Base-by-base conservation (phyloP, 2,329 filamentous ascomycete genomes). In the Trichoderma cornu-damae region DNA sequence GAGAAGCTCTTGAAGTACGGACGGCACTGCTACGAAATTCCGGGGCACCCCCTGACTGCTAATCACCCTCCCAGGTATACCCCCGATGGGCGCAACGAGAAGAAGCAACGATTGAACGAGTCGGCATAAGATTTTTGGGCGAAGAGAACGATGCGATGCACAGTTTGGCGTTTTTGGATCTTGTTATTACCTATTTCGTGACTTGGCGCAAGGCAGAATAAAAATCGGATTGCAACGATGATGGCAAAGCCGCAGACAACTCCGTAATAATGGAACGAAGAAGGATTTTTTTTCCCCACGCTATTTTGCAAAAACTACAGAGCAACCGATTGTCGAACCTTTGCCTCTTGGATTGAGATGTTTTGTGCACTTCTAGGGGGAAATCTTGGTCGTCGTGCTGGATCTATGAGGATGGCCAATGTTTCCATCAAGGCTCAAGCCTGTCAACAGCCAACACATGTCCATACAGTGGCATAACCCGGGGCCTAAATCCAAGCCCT, bases 1-100 rank as follows among this genome's bases (percentile, higher is more conserved):
- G 94, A 99, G 81, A 99, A 99, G 77, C 84, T 99, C 50, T 84
- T 99, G 64, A 90, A 93, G 89, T 96, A 86, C 66, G 83, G 18
- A 86, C 66, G 83, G 18, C 34, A 22, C 38, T 28, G 32, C 37
- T 16, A 22, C 22, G n/a, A 14, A 11, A 35, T 26, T 4, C 7
- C 24, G 16, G 32, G 16, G 38, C 32, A 3, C 34, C 48, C n/a
- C 57, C 42, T 60, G 47, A 53, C n/a, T 9, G 35, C 54, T 35
- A 55, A 59, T 47, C 22, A 34, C 14, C 18, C 9, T 48, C 38
- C 14, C 59, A 84, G 81, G 70, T 84, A 85, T 68, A 84, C 82
- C 3, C 82, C 82, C 48, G 81, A 84, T 61, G 82, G 82, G 58
- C 80, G 82, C 68, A 82, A 82, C 73, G 79, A 81, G 69, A 84